Evolutionary conservation across 305 asterid genomes (phyloP), one percentile per base, ranked within the genome.

Genomic region (Plantago coronopus): DNA sequence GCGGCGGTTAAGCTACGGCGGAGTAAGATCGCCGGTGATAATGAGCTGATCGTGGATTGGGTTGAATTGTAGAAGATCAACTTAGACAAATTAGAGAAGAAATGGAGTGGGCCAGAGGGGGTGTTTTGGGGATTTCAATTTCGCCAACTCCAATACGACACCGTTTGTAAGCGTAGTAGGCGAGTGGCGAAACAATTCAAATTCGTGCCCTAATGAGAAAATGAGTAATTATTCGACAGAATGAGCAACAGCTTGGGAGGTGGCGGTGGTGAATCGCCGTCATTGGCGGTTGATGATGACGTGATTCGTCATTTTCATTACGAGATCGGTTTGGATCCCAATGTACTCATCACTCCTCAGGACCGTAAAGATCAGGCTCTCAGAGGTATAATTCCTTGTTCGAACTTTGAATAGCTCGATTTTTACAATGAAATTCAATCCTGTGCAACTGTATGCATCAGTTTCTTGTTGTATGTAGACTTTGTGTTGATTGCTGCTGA

Each of bases 301-400:
- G 31, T 53, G 58, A 18, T 15, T 16, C 73, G 66, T 53, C 77
- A 79, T 54, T 64, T 69, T 40, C 75, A 71, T 43, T 31, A 45
- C 57, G 73, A 66, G 54, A 63, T 49, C 59, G 71, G 58, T 7
- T 53, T 67, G 15, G 76, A 69, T n/a, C 63, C 79, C 14, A 86
- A 75, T 59, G 14, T 15, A 22, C 68, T 75, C 29, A 77, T 78
- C 69, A 77, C 91, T 68, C 63, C 77, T 72, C 96, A 79, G 68
- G 96, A 87, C 57, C 85, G 95, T 74, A 89, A 83, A 70, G 88
- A 85, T 23, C 85, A 83, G 71, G 80, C 93, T 43, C 63, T 83
- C 57, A 65, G 57, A 20, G 88, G 96, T 85, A 57, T 67, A 76
- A 2, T 17, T 56, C 23, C 18, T 17, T 34, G 40, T 34, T 34